Evolutionary conservation across 768 basidiomycete species (phyloP).

Genomic region (Pholiota conissans): DNA sequence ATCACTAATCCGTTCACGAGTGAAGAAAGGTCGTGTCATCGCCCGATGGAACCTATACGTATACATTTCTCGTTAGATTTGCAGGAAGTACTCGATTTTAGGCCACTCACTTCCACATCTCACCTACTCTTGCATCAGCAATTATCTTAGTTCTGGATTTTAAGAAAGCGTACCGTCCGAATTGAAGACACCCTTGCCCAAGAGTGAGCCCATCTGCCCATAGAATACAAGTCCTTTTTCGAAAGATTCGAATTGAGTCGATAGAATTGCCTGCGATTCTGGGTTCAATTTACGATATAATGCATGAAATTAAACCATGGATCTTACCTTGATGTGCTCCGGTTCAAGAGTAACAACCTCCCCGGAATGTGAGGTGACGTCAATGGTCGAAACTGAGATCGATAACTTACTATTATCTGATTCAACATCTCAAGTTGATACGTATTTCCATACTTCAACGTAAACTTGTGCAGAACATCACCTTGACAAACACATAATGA

Average conservation of each 20-base stretch:
- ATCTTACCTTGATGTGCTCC: conserved; percentile 42
- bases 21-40: conserved; percentile 73
- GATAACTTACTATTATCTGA: conserved; percentile 28
- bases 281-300: too few relatives aligned
- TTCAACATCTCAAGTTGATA: conserved; percentile 28
- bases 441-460: conserved; percentile 31
- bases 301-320: too few relatives aligned
- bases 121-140: conserved; percentile 39
- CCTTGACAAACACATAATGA: conserved; percentile 17
- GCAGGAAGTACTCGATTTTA: conserved; percentile 36
- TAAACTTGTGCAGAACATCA: conserved; percentile 25
- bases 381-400: background rate
- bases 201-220: conserved; percentile 31
- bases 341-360: conserved; percentile 46
- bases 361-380: background rate
- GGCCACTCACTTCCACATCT: conserved; percentile 64
- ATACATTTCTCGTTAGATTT: background rate
- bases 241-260: conserved; percentile 48
- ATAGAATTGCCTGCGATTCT: conserved; percentile 37
- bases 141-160: background rate
- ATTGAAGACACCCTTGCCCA: conserved; percentile 63
- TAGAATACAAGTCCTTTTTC: conserved; percentile 35
- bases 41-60: conserved; percentile 52
- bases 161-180: conserved; percentile 44
- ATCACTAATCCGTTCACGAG: conserved; percentile 54